A percentile compares a stretch with the other conserved stretches of the same genome.
These are phyloP conservation scores for Phytophthora chlamydospora DNA, from an alignment of 352 stramenopile genomes.

Conservation along the genomic window DNA sequence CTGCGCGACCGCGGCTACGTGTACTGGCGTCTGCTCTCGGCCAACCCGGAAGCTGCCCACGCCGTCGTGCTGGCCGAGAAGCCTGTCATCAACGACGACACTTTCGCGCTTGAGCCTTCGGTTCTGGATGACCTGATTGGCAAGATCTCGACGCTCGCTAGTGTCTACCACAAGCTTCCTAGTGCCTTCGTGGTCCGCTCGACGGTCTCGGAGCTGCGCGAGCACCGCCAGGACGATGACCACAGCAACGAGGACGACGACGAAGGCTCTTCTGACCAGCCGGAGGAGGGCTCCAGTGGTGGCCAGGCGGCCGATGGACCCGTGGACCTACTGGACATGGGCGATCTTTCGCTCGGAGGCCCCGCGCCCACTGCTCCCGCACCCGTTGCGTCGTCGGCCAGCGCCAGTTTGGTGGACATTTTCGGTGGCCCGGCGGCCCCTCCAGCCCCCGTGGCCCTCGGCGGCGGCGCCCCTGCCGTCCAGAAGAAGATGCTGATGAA, in stretches of 20 bases:
- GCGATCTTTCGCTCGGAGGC: conserved; percentile 77
- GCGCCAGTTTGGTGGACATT: conserved; percentile 78
- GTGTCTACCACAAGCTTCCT: conserved; percentile 98
- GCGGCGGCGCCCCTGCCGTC: conserved; percentile 21
- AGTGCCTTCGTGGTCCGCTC: conserved; percentile 87
- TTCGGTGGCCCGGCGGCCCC: conserved; percentile 68
- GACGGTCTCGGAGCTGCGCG: conserved; percentile 75
- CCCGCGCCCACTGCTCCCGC: conserved; percentile 45
- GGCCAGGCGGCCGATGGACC: conserved; percentile 35
- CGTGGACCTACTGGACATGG: conserved; percentile 87
- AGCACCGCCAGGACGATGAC: conserved; percentile 72
- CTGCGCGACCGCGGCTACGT: conserved; percentile 98
- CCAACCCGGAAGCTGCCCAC: conserved; percentile 98
- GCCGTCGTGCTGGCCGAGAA: conserved; percentile 98
- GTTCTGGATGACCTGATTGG: conserved; percentile 96
- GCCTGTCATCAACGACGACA: conserved; percentile 99
- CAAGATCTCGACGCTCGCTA: conserved; percentile 98
- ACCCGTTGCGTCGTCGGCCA: conserved; percentile 32
- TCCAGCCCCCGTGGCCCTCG: conserved; percentile 34
- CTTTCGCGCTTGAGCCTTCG: conserved; percentile 93
- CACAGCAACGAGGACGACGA: conserved; percentile 76
- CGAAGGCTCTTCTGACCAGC: conserved; percentile 63
- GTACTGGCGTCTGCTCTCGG: conserved; percentile 99
- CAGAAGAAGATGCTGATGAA: conserved; percentile 80
- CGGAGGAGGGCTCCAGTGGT: conserved; percentile 44